phyloP scores from a whole-genome alignment of 495 filamentous ascomycete genomes.

The Diplogelasinospora grovesii region DNA sequence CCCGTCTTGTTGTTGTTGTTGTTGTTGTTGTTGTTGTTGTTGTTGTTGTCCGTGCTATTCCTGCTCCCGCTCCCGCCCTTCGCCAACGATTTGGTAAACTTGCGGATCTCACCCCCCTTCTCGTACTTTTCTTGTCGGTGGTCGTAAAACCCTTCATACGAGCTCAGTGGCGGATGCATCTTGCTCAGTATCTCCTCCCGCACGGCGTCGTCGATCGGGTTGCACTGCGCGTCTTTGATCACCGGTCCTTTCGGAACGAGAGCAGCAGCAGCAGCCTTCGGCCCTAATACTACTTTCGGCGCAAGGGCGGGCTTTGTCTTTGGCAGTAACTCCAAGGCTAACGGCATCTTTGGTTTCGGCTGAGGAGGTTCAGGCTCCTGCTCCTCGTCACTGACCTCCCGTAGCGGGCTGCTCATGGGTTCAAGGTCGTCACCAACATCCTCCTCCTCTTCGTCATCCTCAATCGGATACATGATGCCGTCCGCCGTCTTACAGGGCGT shows the following conservation, averaged over 20 bases:
- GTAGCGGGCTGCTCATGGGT: conserved; percentile 62
- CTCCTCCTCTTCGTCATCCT: conserved; percentile 30
- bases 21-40: conserved; percentile 42
- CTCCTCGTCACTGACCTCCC: conserved; percentile 48
- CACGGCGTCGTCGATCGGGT: conserved; percentile 71
- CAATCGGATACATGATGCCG: conserved; percentile 12
- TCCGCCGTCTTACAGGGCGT: conserved; percentile 57
- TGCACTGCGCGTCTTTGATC: conserved; percentile 77
- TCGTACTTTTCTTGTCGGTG: conserved; percentile 52
- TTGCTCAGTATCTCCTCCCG: conserved; percentile 66
- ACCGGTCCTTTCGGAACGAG: conserved; percentile 46
- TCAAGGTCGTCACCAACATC: conserved; percentile 43
- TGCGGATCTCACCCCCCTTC: conserved; percentile 66
- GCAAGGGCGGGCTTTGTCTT: conserved; percentile 22
- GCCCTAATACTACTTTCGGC: conserved; percentile 2
- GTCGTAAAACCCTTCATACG: conserved; percentile 72
- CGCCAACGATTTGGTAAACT: conserved; percentile 60
- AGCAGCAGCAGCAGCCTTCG: background rate
- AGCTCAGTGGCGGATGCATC: conserved; percentile 60
- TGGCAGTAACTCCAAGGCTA: conserved; percentile 35
- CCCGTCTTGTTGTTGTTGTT: conserved; percentile 47
- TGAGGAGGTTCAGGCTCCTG: too few relatives aligned
- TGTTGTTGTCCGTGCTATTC: conserved; percentile 49
- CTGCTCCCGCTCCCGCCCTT: conserved; percentile 60
- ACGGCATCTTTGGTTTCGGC: too few relatives aligned